phyloP scores from a whole-genome alignment of 1,284 basidiomycete species.

The Sanguinoderma infundibulare region DNA sequence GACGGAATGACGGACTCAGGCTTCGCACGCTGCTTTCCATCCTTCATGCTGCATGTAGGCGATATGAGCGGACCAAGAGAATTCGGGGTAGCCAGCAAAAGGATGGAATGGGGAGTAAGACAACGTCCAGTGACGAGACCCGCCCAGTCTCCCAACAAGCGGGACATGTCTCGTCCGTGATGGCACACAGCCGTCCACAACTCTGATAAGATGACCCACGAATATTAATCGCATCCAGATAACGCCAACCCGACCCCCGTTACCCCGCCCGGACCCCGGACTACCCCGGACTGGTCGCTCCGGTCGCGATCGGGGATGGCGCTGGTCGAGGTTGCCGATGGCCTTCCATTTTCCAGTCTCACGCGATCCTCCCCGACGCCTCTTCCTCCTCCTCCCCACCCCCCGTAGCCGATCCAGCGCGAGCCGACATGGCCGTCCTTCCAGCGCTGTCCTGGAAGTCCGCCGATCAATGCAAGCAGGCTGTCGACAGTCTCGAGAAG shows the following conservation, averaged over 20 bases:
- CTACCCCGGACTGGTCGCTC: too few species aligned
- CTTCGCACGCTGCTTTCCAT: conserved; percentile 32
- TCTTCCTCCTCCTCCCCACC: not conserved
- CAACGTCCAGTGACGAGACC: not conserved
- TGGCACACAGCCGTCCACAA: not conserved
- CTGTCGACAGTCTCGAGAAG: conserved; percentile 18
- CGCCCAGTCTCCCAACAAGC: too few species aligned
- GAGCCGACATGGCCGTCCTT: conserved; percentile 11
- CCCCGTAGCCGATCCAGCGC: not conserved
- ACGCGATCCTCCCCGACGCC: too few species aligned
- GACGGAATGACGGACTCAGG: conserved; percentile 25
- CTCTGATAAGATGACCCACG: not conserved
- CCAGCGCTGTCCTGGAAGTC: conserved; percentile 17
- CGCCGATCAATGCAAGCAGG: conserved; percentile 13
- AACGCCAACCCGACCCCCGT: too few species aligned
- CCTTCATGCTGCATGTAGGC: conserved; percentile 29
- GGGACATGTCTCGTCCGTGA: too few species aligned
- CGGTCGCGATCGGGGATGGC: too few species aligned
- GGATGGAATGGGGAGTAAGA: conserved; percentile 12
- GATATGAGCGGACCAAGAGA: not conserved
- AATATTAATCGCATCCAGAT: too few species aligned
- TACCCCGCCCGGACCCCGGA: too few species aligned
- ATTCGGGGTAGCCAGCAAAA: conserved; percentile 17
- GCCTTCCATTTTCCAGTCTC: too few species aligned
- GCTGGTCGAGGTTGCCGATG: too few species aligned